A percentile compares a stretch with the other conserved stretches of the same genome.
Evolutionary conservation across 305 asterid species (phyloP).

Genomic region (Solanum hybrid): DNA sequence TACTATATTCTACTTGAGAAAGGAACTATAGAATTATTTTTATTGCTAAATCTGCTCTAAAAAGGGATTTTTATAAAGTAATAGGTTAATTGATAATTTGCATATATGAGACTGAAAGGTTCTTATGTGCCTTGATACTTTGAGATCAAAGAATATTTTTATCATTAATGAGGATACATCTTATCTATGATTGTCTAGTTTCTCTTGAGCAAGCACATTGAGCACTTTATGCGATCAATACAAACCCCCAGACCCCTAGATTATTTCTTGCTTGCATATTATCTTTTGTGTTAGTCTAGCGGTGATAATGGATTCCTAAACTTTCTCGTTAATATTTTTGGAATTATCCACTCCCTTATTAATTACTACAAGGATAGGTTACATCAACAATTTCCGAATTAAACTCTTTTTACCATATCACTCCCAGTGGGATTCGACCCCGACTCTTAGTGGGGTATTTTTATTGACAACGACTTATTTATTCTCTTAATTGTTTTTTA

Average conservation of each 20-base stretch:
- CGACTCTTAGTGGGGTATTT: background rate
- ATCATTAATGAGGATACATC: background rate
- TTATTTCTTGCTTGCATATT: too few relatives aligned
- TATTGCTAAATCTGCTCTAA: background rate
- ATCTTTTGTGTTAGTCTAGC: background rate
- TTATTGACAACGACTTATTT: too few relatives aligned
- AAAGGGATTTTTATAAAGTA: background rate
- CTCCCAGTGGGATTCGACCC: background rate
- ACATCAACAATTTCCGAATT: too few relatives aligned
- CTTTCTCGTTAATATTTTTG: fast-evolving
- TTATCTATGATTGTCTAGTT: too few relatives aligned
- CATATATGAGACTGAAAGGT: background rate
- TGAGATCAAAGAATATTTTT: background rate
- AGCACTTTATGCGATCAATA: background rate
- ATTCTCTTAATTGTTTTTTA: too few relatives aligned
- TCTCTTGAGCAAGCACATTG: background rate
- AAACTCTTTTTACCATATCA: background rate
- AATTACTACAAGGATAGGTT: background rate
- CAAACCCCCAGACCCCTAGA: background rate
- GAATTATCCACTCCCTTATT: background rate
- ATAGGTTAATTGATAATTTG: background rate
- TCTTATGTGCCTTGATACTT: background rate
- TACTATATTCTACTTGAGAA: background rate
- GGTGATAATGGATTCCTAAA: background rate
- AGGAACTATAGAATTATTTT: too few relatives aligned